Evolutionary conservation across 2,329 filamentous ascomycete species (phyloP), one percentile per base, ranked within the genome.

Genomic region (Fusarium sp.): DNA sequence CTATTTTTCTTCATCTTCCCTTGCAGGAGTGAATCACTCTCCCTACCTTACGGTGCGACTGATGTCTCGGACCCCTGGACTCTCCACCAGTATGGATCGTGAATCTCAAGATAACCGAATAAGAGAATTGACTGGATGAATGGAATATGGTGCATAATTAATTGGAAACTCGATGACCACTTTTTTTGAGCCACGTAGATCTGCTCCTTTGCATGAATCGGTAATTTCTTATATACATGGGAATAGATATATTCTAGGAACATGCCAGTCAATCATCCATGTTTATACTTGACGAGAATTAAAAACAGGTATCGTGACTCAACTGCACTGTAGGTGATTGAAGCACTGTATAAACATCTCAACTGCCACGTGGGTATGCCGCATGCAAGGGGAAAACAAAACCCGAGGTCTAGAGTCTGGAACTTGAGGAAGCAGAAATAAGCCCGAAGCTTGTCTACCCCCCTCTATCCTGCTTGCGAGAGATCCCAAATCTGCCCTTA

Each of bases 331-430:
- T 28, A 26, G 10, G n/a, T 15, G 18, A 16, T 18, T 16, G 29
- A 31, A 29, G 24, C 42, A 57, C 44, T 62, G 43, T 59, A 65
- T 15, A 39, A 52, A 39, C 38, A 43, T 35, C 49, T 31, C 48
- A 52, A 37, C 63, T 61, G 67, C 71, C 71, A 74, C 71, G 71
- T 74, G 69, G 71, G 48, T 49, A 52, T 66, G 44, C 41, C 16
- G n/a, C 37, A 53, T 62, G 69, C 69, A 74, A 59, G 69, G 71
- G 67, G 48, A 29, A 37, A 28, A 8, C 6, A 24, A 10, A 10
- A 24, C 43, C 52, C 39, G 58, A 52, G 39, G 63, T 62, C 57
- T 49, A 44, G 63, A 58, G 35, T 29, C 41, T 68, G 38, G n/a
- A n/a, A 35, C 33, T 35, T 26, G 26, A 26, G 6, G 6, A 9